A percentile compares a stretch with the other conserved stretches of the same genome.
Evolutionary conservation across 371 early-diverging fungal species (phyloP).

Genomic region (Vairimorpha apis): DNA sequence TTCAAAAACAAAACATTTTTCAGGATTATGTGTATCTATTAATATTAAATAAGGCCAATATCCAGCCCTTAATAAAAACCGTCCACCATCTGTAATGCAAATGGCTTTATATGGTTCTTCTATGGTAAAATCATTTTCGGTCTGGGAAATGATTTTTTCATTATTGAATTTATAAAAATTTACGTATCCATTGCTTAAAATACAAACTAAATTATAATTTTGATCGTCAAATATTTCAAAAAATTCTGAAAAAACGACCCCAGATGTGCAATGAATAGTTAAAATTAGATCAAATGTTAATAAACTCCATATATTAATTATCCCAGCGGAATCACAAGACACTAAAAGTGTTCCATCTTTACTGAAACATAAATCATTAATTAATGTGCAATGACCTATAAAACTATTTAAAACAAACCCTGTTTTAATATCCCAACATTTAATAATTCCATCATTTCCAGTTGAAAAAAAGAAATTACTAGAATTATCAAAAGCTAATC

Average conservation of each 20-base stretch:
- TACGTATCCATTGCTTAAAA: constrained; percentile 45
- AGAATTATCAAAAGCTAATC: constrained; percentile 57
- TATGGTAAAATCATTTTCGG: constrained; percentile 37
- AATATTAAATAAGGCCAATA: constrained; percentile 60
- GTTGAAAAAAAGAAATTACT: constrained; percentile 57
- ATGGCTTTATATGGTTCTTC: constrained; percentile 54
- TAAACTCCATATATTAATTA: constrained; percentile 48
- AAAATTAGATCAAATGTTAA: constrained; percentile 22
- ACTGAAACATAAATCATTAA: constrained; percentile 58
- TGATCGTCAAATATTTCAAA: constrained; percentile 27
- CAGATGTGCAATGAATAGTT: constrained; percentile 10
- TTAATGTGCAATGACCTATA: constrained; percentile 46
- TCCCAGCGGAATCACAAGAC: constrained; percentile 59
- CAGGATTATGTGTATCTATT: constrained; percentile 47
- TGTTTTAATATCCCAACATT: constrained; percentile 53
- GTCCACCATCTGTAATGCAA: constrained; percentile 60
- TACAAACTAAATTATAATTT: constrained; percentile 39
- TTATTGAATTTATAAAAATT: constrained; percentile 27
- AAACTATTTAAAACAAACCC: constrained; percentile 51
- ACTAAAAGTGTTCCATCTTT: constrained; percentile 50
- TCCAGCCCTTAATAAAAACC: constrained; percentile 57
- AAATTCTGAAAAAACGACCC: constrained; percentile 59
- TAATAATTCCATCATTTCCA: constrained; percentile 62
- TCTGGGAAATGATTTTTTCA: constrained; percentile 21
- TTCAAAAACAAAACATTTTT: constrained; percentile 58